Evolutionary conservation across 768 basidiomycete genomes (phyloP).

Genomic region (Leucocoprinus leucothites): DNA sequence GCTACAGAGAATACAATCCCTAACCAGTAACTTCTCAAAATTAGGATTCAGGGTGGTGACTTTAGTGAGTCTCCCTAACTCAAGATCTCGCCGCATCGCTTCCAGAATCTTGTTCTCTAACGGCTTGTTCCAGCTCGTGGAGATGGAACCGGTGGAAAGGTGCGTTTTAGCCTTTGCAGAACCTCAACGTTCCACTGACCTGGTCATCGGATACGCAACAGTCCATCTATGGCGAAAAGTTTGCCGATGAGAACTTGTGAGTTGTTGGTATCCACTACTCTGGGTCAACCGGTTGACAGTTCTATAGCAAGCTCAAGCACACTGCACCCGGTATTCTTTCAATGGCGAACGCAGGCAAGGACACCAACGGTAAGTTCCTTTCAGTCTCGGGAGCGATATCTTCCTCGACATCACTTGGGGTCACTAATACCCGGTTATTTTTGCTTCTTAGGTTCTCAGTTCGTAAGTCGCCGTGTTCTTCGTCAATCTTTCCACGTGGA

Average conservation of each 20-base stretch:
- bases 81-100: neutral
- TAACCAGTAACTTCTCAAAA: neutral
- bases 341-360: constrained; percentile 92
- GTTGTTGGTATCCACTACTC: constrained; percentile 18
- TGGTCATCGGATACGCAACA: constrained; percentile 20
- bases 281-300: neutral
- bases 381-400: neutral
- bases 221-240: constrained; percentile 90
- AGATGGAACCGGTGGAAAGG: constrained; percentile 92
- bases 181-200: neutral
- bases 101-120: neutral
- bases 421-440: constrained; percentile 8
- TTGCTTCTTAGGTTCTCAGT: constrained; percentile 69
- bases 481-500: neutral
- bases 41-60: constrained; percentile 96
- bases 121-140: constrained; percentile 53
- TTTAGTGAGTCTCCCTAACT: constrained; percentile 66
- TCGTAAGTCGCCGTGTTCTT: constrained; percentile 46
- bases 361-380: constrained; percentile 75
- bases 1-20: neutral
- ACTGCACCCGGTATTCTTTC: constrained; percentile 83
- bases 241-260: constrained; percentile 96
- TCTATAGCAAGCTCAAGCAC: constrained; percentile 87
- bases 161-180: constrained; percentile 22
- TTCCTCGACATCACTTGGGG: neutral